Evolutionary conservation across 371 early-diverging fungal species (phyloP), one percentile per base, ranked within the genome.

Genomic region (Rhizopus arrhizus): DNA sequence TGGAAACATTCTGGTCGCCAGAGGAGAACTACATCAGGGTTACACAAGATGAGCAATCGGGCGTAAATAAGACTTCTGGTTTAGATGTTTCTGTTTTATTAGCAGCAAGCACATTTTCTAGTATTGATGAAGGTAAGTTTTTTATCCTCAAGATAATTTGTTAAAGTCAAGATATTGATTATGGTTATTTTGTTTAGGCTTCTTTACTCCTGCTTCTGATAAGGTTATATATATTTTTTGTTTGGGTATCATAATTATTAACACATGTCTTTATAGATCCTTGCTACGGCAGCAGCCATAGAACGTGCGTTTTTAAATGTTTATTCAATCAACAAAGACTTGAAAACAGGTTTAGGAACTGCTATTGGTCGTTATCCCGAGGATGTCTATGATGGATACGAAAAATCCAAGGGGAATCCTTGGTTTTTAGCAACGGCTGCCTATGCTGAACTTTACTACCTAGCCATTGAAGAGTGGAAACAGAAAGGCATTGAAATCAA

Each of bases 291-390:
- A 3, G 50, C 62, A 9, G 53, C 53, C 7, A 61, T 87, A 28
- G 65, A 78, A 34, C 43, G 53, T 0, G 53, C 61, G 10, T 83
- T 86, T 61, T 61, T 64, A 8, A 43, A 57, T 2, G 53, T 78
- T 38, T 89, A 84, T 59, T 15, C 63, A 5, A 60, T 90, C 40
- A 90, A 89, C 74, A 32, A 28, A 0, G 41, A 62, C 46, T 59
- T 61, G 32, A n/a, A 34, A 13, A 13, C 57, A 9, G 51, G 41
- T 4, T 43, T 53, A 8, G 78, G 75, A 31, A 70, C 68, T 22
- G 82, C 85, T 1, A 70, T 84, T 29, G 90, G 90, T 15, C 62
- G 90, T 9, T 91, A 90, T 57, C 73, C 83, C 1, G 89, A 86
- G 59, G 90, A 90, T 66, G 70, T 72, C 15, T 89, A 89, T 59